Base-by-base conservation (phyloP, 352 stramenopile species). In the Globisporangium nodosum region DNA sequence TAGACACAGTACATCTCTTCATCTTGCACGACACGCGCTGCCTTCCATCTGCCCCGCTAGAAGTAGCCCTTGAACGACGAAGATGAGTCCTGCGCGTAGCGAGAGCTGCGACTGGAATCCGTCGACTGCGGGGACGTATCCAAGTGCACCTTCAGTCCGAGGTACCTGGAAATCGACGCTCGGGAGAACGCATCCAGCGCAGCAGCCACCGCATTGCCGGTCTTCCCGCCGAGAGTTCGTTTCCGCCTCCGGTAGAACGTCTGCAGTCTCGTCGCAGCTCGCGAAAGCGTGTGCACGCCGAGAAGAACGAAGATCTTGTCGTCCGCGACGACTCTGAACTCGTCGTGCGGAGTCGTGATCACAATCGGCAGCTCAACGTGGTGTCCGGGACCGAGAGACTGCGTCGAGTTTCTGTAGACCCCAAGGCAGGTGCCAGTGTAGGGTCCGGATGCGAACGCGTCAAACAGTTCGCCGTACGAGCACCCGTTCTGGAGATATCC, bases 291-390 rank as follows among this genome's bases (percentile, higher is more conserved):
- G 57, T 92, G 78, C 24, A 76, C 69, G 48, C 85, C 85, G 33
- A 90, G 76, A 24, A 94, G 65, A 42, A 94, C 74, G n/a, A 87
- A 89, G 3, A 94, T 30, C 5, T 61, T 54, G 64, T 94, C 85
- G 35, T 58, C 76, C 43, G 61, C 67, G 3, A 76, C 52, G 39
- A 94, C 78, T 15, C 78, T 24, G 6, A 92, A 70, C 27, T 72
- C 50, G 3, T 68, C 66, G 49, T 79, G 75, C 6, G 82, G 85
- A 0, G 81, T 87, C 31, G 83, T 85, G 56, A 94, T 81, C 16
- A 92, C 81, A 27, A 92, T 90, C 4, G 80, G 85, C 13, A 94
- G 54, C 52, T 90, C 68, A 1, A 87, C 71, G 0, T 56, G 61
- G n/a, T 72, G 56, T 15, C 66, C 73, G 2, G 60, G 61, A 18